Evolutionary conservation across 108 stramenopile genomes (phyloP).

Genomic region (Discostella pseudostelligera): DNA sequence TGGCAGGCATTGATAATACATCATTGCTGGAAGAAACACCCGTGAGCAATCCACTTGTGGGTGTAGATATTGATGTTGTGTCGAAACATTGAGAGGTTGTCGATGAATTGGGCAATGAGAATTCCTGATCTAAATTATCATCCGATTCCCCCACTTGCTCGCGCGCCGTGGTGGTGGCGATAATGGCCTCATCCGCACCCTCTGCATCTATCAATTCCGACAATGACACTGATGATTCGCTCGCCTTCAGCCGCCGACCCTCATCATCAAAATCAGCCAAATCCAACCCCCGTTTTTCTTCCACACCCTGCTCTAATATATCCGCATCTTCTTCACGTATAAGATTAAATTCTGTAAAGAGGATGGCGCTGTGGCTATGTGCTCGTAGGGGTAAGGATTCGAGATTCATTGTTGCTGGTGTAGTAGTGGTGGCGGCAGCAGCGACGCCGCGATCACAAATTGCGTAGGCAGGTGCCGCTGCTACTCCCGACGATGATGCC

Average conservation of each 20-base stretch:
- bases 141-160: conserved; percentile 4
- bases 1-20: conserved; percentile 20
- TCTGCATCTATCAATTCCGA: conserved; percentile 2
- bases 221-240: conserved; percentile 16
- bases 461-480: too few species aligned
- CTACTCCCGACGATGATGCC: too few species aligned
- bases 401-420: too few species aligned
- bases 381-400: too few species aligned
- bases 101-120: not conserved
- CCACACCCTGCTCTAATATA: conserved; percentile 46
- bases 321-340: conserved; percentile 42
- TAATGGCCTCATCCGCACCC: not conserved
- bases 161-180: too few species aligned
- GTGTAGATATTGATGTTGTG: not conserved
- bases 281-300: conserved; percentile 27
- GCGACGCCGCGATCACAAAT: too few species aligned
- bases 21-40: conserved; percentile 5
- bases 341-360: not conserved
- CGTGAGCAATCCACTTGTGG: not conserved
- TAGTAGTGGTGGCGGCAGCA: too few species aligned
- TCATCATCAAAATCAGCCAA: conserved; percentile 37
- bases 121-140: not conserved
- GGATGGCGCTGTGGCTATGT: conserved; percentile 3
- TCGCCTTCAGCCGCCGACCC: conserved; percentile 22
- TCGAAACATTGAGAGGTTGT: not conserved